Evolutionary conservation across 805 yeast genomes (phyloP), one percentile per base, ranked within the genome.

Genomic region (Spathaspora hagerdaliae): DNA sequence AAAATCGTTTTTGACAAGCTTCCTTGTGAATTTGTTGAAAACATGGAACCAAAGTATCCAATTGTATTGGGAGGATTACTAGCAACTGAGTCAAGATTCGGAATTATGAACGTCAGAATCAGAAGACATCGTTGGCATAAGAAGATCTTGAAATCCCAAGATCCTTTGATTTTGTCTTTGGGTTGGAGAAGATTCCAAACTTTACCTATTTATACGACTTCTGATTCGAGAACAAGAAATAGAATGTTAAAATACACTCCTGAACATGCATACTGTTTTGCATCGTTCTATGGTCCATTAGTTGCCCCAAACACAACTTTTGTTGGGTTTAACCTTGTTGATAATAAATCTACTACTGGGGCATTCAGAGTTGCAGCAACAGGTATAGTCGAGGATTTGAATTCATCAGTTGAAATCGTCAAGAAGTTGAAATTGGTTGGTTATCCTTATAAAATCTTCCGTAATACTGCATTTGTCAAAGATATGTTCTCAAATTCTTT

Each of bases 111-210:
- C 60, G 97, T 88, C 40, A 82, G 98, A 71, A 81, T 94, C 50
- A 90, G 97, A 81, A 83, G 97, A 67, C 99, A 94, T 64, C 83
- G 99, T 73, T 94, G 99, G 99, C 97, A 94, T 69, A 92, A 90
- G 62, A 90, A 90, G 76, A 88, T 95, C 48, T 74, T 94, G 57
- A 94, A 94, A 66, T 81, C 97, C 8, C 95, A 89, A 60, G 99
- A 94, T 69, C 99, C 99, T 1, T 74, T 95, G 53, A 89, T 94
- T 44, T 64, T 94, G 41, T 92, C 98, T 0, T 69, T 94, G 37
- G 99, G 99, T 34, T 94, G 99, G 99, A 82, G 99, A 72, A 78
- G 99, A 65, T 95, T 94, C 72, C 99, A 94, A 67, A 91, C 99
- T 0, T 70, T 92, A 45, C 99, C 99, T 7, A 78, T 94, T 26